Percentiles rank a stretch among this genome's conserved stretches.
phyloP scores from a whole-genome alignment of 768 basidiomycete species.

The Tephrocybe sp. region DNA sequence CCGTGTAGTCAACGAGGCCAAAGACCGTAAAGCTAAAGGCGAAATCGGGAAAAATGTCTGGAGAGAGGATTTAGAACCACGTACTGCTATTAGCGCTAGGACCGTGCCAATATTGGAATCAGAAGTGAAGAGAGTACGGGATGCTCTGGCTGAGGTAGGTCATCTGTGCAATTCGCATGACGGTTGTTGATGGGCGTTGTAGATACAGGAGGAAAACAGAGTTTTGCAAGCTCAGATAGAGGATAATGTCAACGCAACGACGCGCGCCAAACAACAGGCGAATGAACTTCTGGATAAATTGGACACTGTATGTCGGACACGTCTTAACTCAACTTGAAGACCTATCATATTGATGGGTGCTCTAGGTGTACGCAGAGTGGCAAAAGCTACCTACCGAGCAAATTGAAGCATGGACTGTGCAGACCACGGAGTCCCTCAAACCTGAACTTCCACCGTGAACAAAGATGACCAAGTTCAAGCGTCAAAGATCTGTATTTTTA shows the following conservation, averaged over 20 bases:
- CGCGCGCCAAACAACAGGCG: conserved; percentile 45
- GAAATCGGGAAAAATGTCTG: conserved; percentile 57
- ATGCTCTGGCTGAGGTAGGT: conserved; percentile 38
- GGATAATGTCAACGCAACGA: conserved; percentile 43
- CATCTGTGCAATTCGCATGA: not conserved
- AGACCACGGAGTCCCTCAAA: conserved; percentile 42
- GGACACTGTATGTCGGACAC: conserved; percentile 43
- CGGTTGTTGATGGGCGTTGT: not conserved
- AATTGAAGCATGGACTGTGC: conserved; percentile 57
- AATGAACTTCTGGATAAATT: conserved; percentile 51
- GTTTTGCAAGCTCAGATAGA: conserved; percentile 48
- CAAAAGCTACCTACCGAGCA: conserved; percentile 59
- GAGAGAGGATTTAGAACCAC: conserved; percentile 65
- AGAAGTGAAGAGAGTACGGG: conserved; percentile 38
- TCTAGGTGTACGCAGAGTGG: conserved; percentile 53
- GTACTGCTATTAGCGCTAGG: conserved; percentile 59
- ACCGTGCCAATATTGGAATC: conserved; percentile 58
- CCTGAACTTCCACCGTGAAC: conserved; percentile 27
- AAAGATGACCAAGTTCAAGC: not conserved
- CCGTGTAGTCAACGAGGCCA: conserved; percentile 68
- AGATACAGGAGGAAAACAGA: conserved; percentile 63
- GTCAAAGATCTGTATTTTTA: not conserved
- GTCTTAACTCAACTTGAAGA: conserved; percentile 11
- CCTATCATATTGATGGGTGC: no score
- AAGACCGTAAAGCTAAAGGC: conserved; percentile 48